These are phyloP conservation scores for Leishmania aethiopica DNA, from an alignment of 208 protist species.

Conservation along the genomic window DNA sequence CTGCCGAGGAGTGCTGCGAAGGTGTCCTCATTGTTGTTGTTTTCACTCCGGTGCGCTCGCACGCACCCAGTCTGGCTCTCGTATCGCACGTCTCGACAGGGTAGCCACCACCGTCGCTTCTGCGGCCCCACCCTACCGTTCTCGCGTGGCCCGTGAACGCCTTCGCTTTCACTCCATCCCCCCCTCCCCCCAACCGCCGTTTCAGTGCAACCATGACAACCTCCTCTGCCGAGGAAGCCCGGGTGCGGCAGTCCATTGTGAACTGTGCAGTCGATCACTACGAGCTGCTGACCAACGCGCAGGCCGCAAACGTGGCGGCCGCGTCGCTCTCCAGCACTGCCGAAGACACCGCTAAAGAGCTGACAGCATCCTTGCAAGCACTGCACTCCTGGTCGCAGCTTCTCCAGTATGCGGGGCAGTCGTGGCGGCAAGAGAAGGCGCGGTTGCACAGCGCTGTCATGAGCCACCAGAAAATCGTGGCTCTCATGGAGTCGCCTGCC, in stretches of 20 bases:
- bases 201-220: conserved; percentile 6
- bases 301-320: conserved; percentile 55
- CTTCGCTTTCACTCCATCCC: not conserved
- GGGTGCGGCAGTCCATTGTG: conserved; percentile 58
- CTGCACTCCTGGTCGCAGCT: conserved; percentile 55
- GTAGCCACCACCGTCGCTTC: not conserved
- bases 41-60: not conserved
- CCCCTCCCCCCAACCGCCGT: not conserved
- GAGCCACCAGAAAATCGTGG: conserved; percentile 70
- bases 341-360: conserved; percentile 37
- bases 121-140: not conserved
- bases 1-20: not conserved
- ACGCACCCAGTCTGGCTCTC: not conserved
- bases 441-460: conserved; percentile 46
- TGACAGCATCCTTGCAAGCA: conserved; percentile 50
- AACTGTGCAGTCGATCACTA: conserved; percentile 74
- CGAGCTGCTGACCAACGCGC: conserved; percentile 56
- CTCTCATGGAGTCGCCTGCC: conserved; percentile 68
- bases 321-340: conserved; percentile 38
- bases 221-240: conserved; percentile 37
- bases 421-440: conserved; percentile 71
- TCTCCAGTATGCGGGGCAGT: conserved; percentile 42
- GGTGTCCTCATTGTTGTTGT: not conserved
- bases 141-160: not conserved
- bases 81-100: not conserved